A percentile compares a stretch with the other conserved stretches of the same genome.
Evolutionary conservation across 306 rosid genomes (phyloP).

Genomic region (Citrullus mucosospermus): DNA sequence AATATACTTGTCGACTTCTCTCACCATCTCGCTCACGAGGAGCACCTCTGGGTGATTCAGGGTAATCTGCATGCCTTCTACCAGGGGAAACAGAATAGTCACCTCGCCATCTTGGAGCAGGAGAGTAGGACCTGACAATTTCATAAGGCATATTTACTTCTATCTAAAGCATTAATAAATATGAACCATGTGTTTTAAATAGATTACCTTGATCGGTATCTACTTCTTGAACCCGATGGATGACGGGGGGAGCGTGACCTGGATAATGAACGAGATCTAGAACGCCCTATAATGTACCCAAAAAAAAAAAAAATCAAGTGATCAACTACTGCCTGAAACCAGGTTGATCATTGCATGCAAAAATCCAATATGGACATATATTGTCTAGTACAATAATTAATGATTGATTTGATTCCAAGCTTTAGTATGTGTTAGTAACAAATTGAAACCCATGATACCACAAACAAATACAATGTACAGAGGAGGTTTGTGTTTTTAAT

Average conservation of each 20-base stretch:
- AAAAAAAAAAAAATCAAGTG: background rate
- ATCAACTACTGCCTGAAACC: background rate
- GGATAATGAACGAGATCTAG: constrained; percentile 75
- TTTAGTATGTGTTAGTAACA: background rate
- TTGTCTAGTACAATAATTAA: background rate
- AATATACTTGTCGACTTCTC: constrained; percentile 54
- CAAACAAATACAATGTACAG: background rate
- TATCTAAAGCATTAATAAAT: background rate
- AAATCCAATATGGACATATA: background rate
- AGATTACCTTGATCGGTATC: constrained; percentile 78
- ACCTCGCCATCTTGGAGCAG: constrained; percentile 63
- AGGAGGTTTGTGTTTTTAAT: background rate
- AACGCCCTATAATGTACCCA: constrained; percentile 36
- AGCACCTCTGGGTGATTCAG: constrained; percentile 71
- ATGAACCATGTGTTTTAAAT: background rate
- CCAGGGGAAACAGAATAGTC: constrained; percentile 76
- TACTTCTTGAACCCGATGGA: constrained; percentile 63
- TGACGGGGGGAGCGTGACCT: constrained; percentile 72
- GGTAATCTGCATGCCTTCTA: constrained; percentile 51
- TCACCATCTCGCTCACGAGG: constrained; percentile 50
- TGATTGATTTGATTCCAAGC: background rate
- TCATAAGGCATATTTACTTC: background rate
- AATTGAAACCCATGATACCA: background rate
- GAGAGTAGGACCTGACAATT: constrained; percentile 71
- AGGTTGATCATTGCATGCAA: background rate